Evolutionary conservation across 768 basidiomycete species (phyloP), one percentile per base, ranked within the genome.

Genomic region (Lentinula boryana): DNA sequence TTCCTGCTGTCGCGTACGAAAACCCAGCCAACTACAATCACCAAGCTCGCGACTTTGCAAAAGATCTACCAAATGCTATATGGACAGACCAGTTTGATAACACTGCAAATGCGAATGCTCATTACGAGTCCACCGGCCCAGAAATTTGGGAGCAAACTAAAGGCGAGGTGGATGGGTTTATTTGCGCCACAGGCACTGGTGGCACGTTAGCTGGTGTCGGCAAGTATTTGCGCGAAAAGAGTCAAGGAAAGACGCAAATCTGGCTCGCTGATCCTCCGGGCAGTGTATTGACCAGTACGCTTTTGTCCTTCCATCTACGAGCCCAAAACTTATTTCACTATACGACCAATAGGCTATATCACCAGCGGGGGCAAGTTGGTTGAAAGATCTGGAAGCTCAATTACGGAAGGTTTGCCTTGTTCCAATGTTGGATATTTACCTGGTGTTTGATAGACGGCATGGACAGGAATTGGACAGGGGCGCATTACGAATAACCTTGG

Each of bases 51-150:
- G 91, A 94, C 64, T 91, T 87, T 63, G 96, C 97, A 38, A 81
- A 82, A 43, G 75, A 77, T 15, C 71, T 88, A 23, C 75, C 79
- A 1, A 97, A 97, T 69, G 88, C 93, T 9, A 84, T 98, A 60
- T 98, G 97, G 96, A 98, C 93, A 7, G 84, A 99, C 76, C 97
- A 99, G 74, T 98, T 99, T 69, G 96, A 98, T 76, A 98, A 98
- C 74, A 85, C 80, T 27, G 93, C 96, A 18, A 99, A 99, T 70
- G 85, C 95, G 15, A 67, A 86, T 21, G 88, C 87, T 18, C 97
- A 99, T 71, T 97, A 95, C 71, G 69, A 78, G 41, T 85, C 93
- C 4, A 99, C 96, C 3, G 97, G 96, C 0, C 97, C 97, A 0
- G 97, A 99, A 74, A 95, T 99, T 56, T 97, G 93, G 93, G 84